Base-by-base conservation (phyloP, 345 rosid genomes). In the Lepidium africanum region DNA sequence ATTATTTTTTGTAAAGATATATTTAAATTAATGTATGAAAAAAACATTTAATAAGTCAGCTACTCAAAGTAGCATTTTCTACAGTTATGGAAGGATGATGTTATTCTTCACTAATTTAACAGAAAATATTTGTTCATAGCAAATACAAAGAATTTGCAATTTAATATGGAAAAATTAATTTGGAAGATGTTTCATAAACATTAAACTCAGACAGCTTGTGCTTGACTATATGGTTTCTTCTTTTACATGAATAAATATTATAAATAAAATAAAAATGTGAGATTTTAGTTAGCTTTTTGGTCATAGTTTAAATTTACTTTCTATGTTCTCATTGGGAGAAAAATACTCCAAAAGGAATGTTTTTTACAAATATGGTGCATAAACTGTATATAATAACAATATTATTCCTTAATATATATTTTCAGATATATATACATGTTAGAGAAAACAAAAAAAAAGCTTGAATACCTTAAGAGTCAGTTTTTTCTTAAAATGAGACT, bases 41-140 rank as follows among this genome's bases (percentile, higher is more conserved):
- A 51, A 55, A 21, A 23, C 19, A 64, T 19, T 32, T 57, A 39
- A 17, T 15, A 57, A 72, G 49, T 46, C 42, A 40, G 33, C 32
- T 72, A 49, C 71, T 65, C 76, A 72, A 56, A 63, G 16, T 36
- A 9, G 21, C 12, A 53, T 63, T 2, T 63, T 63, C 56, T 57
- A 46, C 36, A 46, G 6, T 21, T 56, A 56, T 56, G 46, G 59
- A 72, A 56, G 47, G 64, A 64, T 62, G 42, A 63, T 56, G 59
- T 64, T 73, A 66, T 42, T 66, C 67, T 73, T 66, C 35, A 66
- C 49, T 59, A 65, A 42, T 40, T 41, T 40, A 49, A 21, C 52
- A 59, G 40, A 41, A 63, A 59, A 23, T 40, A 57, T 8, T 19
- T 14, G 48, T 23, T 35, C 19, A 41, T 17, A 33, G 45, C 48